Evolutionary conservation across 2,329 filamentous ascomycete species (phyloP).

Genomic region (Epichloe glyceriae): DNA sequence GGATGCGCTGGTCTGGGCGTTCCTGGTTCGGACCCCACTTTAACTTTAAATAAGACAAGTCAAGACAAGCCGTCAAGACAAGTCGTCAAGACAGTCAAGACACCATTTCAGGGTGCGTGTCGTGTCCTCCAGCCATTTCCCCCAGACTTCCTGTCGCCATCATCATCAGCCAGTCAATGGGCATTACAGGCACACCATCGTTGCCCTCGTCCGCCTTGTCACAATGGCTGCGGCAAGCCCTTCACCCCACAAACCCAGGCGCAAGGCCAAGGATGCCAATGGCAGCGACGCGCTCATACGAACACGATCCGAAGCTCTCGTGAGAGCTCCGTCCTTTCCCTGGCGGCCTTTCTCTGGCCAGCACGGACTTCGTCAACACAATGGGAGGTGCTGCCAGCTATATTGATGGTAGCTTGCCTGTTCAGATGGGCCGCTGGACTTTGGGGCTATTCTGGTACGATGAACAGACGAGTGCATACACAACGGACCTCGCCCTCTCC

Average conservation of each 20-base stretch:
- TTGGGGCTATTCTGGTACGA: slow-evolving; percentile 83
- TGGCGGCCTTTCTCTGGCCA: slow-evolving; percentile 91
- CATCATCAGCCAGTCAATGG: not conserved
- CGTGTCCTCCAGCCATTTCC: not conserved
- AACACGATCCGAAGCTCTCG: slow-evolving; percentile 27
- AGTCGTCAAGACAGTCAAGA: too few relatives aligned
- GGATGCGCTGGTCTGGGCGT: too few relatives aligned
- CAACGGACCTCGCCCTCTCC: not conserved
- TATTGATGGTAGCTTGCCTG: slow-evolving; percentile 80
- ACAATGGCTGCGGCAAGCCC: slow-evolving; percentile 36
- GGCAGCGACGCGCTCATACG: slow-evolving; percentile 22
- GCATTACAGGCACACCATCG: not conserved
- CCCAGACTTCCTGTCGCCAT: not conserved
- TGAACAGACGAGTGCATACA: not conserved
- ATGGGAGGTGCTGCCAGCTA: slow-evolving; percentile 82
- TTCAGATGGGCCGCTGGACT: slow-evolving; percentile 88
- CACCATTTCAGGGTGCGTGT: not conserved
- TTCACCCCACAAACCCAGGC: slow-evolving; percentile 46
- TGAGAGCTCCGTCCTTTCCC: slow-evolving; percentile 61
- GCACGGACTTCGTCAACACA: slow-evolving; percentile 71
- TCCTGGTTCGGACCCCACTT: too few relatives aligned
- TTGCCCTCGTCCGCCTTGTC: slow-evolving; percentile 5
- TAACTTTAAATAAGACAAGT: too few relatives aligned
- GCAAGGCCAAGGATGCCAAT: slow-evolving; percentile 36
- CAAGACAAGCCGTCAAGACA: too few relatives aligned